Base-by-base conservation (phyloP, 768 basidiomycete genomes). In the Tylopilus plumbeoviolaceoides region DNA sequence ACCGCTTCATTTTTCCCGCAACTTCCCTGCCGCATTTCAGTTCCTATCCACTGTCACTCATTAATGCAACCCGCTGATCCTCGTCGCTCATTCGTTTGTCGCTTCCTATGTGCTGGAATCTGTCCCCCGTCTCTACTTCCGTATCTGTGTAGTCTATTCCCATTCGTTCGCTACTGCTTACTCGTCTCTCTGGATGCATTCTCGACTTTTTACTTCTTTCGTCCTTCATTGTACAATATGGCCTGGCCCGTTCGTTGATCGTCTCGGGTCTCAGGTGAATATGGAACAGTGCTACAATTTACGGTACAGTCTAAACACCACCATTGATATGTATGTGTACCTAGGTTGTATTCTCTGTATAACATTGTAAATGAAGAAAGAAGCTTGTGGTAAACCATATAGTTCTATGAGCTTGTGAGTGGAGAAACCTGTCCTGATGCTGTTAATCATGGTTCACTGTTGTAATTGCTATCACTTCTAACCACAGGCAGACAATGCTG, bases 261-360 rank as follows among this genome's bases (percentile, higher is more conserved):
- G 47, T 48, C 40, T 33, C 11, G 48, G 53, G 55, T 40, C 25
- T 25, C 3, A 42, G 45, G 49, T 38, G 43, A 41, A 20, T 33
- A 39, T 0, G 48, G 48, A 60, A 47, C 1, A 7, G 44, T n/a
- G 36, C 44, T 54, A 57, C 62, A 60, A 52, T 52, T 53, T 50
- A 55, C 0, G 46, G 63, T 65, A 65, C 51, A 47, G 28, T 49
- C 52, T 36, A 44, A 41, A 48, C 47, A 44, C 42, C 33, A 44
- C 23, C 47, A 47, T 43, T n/a, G 15, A 55, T 55, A 44, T 64
- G 61, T 64, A 66, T 59, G n/a, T n/a, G n/a, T n/a, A n/a, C 48
- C 54, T 46, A 47, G 30, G 39, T 53, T 64, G 62, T 61, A 59
- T 47, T 30, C 43, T 45, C 50, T 64, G 62, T 66, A 64, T 44